Evolutionary conservation across 306 rosid species (phyloP), one percentile per base, ranked within the genome.

Genomic region (Vicia faba): DNA sequence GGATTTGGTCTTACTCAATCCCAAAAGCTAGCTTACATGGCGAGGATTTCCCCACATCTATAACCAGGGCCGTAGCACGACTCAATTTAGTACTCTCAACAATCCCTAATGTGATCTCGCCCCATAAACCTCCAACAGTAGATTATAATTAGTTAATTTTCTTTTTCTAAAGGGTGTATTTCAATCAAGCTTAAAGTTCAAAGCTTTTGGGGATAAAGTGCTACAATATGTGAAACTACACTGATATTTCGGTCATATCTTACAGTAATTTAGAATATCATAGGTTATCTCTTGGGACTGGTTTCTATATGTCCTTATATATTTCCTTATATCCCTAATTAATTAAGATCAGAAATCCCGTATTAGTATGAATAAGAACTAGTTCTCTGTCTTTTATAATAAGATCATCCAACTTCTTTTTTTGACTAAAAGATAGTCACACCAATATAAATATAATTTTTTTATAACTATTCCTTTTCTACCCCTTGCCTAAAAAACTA

Each of bases 361-460:
- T 5, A 44, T 14, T 45, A 7, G 51, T 7, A 14, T 45, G 20
- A 48, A 48, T 48, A 54, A 54, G 11, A 33, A 25, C 13, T 11
- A 25, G 60, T 54, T 53, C 16, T 53, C 26, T 20, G 35, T 20
- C 60, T 16, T 23, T 54, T 25, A 15, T 25, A 26, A 25, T 54
- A 54, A 54, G 61, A 54, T 54, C 35, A 26, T 54, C 15, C 35
- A 54, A 54, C 36, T 11, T 25, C 5, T 11, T 25, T 44, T 16
- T 48, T 48, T 48, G 10, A 48, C 55, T 8, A 8, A 48, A n/a
- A 13, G 55, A 48, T 29, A 57, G 15, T 57, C 63, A 8, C 63
- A 54, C 13, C 61, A 25, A 26, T 25, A 57, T 57, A 23, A 29
- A 29, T 57, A 57, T 57, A 31, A n/a, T 57, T 57, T 29, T 7